Conservation (phyloP, 1,139 yeast species). For the Pichia sp. region DNA sequence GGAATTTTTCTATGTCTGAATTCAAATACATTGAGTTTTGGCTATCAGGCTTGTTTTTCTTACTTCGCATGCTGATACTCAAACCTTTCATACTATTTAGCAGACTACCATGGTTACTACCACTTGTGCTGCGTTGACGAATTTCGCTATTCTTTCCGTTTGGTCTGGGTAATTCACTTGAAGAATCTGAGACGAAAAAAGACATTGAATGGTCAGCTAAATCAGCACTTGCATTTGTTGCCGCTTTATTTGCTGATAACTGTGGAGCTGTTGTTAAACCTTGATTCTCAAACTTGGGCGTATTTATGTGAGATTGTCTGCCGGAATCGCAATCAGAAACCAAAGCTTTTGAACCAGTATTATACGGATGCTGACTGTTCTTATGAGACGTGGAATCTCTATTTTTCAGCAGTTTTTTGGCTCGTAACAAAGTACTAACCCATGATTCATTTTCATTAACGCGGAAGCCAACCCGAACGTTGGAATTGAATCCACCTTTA, state of each 20-base stretch:
- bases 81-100: slow-evolving; percentile 5
- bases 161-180: too few species aligned
- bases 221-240: background rate
- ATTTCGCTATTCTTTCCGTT: too few species aligned
- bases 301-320: too few species aligned
- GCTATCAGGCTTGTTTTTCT: slow-evolving; percentile 1
- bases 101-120: slow-evolving; percentile 3
- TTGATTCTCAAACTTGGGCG: too few species aligned
- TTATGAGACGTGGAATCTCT: background rate
- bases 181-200: background rate
- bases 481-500: slow-evolving; percentile 30
- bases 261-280: too few species aligned
- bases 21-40: too few species aligned
- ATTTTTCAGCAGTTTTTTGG: slow-evolving; percentile 32
- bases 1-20: too few species aligned
- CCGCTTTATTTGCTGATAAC: background rate
- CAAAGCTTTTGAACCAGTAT: too few species aligned
- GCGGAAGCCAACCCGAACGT: slow-evolving; percentile 32
- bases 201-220: slow-evolving; percentile 1
- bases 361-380: too few species aligned
- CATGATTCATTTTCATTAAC: slow-evolving; percentile 31
- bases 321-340: too few species aligned
- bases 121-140: background rate
- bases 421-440: slow-evolving; percentile 42
- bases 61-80: slow-evolving; percentile 1